Conservation (phyloP, 352 stramenopile genomes). For the Pythium utonaiense region DNA sequence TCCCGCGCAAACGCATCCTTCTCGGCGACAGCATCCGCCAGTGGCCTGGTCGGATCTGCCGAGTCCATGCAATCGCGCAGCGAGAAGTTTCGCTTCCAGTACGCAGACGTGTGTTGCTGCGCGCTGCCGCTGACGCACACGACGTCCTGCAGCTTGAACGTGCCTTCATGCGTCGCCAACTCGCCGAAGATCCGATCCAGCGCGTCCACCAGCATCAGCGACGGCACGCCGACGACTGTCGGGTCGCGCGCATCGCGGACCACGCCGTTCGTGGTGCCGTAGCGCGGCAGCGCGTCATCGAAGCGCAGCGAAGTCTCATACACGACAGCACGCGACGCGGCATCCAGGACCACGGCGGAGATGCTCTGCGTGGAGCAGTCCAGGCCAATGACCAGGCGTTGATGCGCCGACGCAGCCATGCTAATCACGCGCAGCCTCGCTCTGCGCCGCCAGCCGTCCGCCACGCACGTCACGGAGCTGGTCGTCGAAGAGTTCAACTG, state of each 20-base stretch:
- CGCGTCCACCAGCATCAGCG: slow-evolving; percentile 77
- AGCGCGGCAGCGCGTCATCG: slow-evolving; percentile 58
- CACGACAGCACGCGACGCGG: slow-evolving; percentile 30
- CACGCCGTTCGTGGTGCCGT: slow-evolving; percentile 66
- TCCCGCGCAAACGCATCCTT: slow-evolving; percentile 40
- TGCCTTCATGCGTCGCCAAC: slow-evolving; percentile 24
- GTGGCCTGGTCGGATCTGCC: slow-evolving; percentile 21
- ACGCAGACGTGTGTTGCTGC: slow-evolving; percentile 82
- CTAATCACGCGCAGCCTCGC: not conserved
- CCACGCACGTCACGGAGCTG: not conserved
- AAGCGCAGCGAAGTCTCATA: slow-evolving; percentile 67
- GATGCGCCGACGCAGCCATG: not conserved
- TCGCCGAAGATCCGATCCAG: slow-evolving; percentile 63
- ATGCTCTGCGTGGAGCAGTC: slow-evolving; percentile 88
- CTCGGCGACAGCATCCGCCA: slow-evolving; percentile 17
- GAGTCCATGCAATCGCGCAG: slow-evolving; percentile 33
- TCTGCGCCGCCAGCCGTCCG: not conserved
- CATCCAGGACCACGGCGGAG: slow-evolving; percentile 58
- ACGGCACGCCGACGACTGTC: slow-evolving; percentile 55
- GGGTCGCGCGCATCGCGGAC: slow-evolving; percentile 33
- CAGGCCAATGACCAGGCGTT: slow-evolving; percentile 39
- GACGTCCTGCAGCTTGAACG: slow-evolving; percentile 44
- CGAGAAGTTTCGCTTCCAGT: slow-evolving; percentile 60
- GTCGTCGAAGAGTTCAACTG: not conserved
- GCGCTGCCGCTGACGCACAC: slow-evolving; percentile 66